Evolutionary conservation across 805 yeast genomes (phyloP), one percentile per base, ranked within the genome.

Genomic region (Metschnikowia rubicola): DNA sequence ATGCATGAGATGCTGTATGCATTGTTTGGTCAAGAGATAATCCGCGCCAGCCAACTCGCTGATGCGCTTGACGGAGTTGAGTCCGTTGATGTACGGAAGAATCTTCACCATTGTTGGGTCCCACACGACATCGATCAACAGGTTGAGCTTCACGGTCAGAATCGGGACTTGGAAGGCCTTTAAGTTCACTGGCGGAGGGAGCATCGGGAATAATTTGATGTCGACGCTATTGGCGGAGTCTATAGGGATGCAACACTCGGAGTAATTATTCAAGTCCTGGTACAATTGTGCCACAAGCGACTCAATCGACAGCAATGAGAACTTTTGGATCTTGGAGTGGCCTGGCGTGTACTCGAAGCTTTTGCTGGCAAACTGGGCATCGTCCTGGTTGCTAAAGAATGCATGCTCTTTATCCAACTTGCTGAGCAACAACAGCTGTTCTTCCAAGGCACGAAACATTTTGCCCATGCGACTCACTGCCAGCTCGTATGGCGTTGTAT

Each of bases 91-190:
- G 55, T 74, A 86, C 0, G 97, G 96, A 10, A 88, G 67, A 21
- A 94, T 87, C 55, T 86, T 84, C 39, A 89, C 73, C 94, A 94
- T 86, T 2, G 98, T 92, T 1, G 97, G 97, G 65, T 94, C 99
- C 97, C 99, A 94, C 58, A 87, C 85, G 8, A 87, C 85, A 64
- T 94, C 99, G 37, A 88, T 83, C 51, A 94, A 72, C 34, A 78
- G 70, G 29, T 77, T 76, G 31, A 94, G 68, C 43, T 83, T 81
- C 1, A 94, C 96, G 0, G 92, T 84, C n/a, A 95, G 80, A 5
- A 91, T 80, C 0, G 99, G 99, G 0, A 94, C 99, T 63, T 92
- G 96, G 57, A 74, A 87, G 0, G 95, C 80, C 41, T 82, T 74
- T 19, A 94, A 70, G 40, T 79, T 79, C 0, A 91, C 84, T 3